Percentiles rank a stretch among this genome's conserved stretches.
Conservation (phyloP, 1,284 basidiomycete species). For the Cutaneotrichosporon sp. region DNA sequence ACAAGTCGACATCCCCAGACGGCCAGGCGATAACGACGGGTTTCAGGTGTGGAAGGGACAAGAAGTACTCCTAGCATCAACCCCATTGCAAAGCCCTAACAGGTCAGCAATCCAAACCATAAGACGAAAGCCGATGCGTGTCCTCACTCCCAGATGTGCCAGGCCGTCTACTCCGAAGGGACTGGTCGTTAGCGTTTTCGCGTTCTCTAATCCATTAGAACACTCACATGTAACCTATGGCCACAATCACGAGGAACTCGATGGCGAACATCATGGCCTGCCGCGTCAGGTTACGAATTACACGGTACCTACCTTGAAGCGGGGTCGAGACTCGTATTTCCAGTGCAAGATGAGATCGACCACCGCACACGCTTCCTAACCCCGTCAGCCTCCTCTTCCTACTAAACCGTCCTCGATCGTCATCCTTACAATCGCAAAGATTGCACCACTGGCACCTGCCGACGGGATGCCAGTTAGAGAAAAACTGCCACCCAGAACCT, state of each 20-base stretch:
- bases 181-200: conserved; percentile 36
- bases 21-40: conserved; percentile 66
- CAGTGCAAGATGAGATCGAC: conserved; percentile 90
- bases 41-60: conserved; percentile 80
- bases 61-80: conserved; percentile 70
- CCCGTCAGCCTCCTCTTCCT: conserved; percentile 2
- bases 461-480: conserved; percentile 82
- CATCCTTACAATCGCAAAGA: conserved; percentile 66
- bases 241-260: conserved; percentile 78
- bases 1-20: conserved; percentile 69
- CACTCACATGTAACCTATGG: conserved; percentile 66
- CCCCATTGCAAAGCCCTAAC: conserved; percentile 58
- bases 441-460: conserved; percentile 88
- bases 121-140: background rate
- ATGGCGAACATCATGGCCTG: conserved; percentile 65
- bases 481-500: conserved; percentile 76
- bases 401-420: too few relatives aligned
- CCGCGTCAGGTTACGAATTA: too few relatives aligned
- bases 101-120: too few relatives aligned
- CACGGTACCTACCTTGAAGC: conserved; percentile 58
- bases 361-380: conserved; percentile 62
- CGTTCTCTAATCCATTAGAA: too few relatives aligned
- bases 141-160: conserved; percentile 50
- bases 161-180: conserved; percentile 49
- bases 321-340: conserved; percentile 76